Conservation (phyloP, 768 basidiomycete genomes). For the Panaeolus papilionaceus region DNA sequence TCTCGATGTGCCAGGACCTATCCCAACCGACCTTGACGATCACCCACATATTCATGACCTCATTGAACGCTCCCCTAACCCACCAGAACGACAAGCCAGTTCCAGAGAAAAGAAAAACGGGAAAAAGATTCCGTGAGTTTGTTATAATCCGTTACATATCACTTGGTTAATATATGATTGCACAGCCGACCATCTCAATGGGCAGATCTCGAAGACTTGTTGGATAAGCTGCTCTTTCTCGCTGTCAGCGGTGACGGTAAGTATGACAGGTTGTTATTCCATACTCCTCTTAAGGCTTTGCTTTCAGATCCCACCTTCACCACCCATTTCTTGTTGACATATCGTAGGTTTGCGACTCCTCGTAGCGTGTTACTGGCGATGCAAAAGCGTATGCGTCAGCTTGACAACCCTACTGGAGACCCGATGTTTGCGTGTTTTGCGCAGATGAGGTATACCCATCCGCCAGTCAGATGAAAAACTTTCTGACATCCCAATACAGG, state of each 20-base stretch:
- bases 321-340: constrained; percentile 82
- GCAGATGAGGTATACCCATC: constrained; percentile 73
- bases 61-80: constrained; percentile 23
- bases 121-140: constrained; percentile 60
- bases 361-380: constrained; percentile 83
- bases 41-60: constrained; percentile 17
- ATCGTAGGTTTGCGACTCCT: constrained; percentile 82
- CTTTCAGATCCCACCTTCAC: constrained; percentile 74
- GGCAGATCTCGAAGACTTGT: constrained; percentile 77
- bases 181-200: constrained; percentile 65
- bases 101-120: constrained; percentile 37
- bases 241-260: constrained; percentile 85
- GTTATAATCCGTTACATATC: constrained; percentile 13
- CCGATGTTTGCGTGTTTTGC: constrained; percentile 89
- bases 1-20: constrained; percentile 10
- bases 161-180: constrained; percentile 8
- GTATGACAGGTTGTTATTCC: constrained; percentile 18
- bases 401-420: constrained; percentile 75
- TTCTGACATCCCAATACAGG: constrained; percentile 42
- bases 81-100: constrained; percentile 28
- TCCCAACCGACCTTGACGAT: constrained; percentile 20
- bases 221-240: constrained; percentile 84
- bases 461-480: constrained; percentile 2
- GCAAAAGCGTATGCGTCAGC: constrained; percentile 84
- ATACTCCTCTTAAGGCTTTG: constrained; percentile 15